Evolutionary conservation across 2,329 filamentous ascomycete species (phyloP).

Genomic region (Cyanodermella asteris): DNA sequence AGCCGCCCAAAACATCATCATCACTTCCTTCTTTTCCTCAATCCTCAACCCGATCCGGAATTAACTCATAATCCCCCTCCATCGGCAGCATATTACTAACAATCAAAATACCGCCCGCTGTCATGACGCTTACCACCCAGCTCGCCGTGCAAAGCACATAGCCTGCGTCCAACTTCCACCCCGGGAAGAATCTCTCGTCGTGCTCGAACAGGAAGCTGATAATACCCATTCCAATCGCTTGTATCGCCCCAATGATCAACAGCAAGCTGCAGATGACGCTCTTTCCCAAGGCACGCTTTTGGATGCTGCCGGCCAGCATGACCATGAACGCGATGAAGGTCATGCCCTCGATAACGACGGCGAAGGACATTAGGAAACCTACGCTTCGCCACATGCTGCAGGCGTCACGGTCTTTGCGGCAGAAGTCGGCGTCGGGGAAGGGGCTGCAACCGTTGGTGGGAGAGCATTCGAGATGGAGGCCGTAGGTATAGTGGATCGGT

Average conservation of each 20-base stretch:
- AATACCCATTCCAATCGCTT: constrained; percentile 58
- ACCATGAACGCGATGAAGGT: constrained; percentile 60
- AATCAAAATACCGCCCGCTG: constrained; percentile 35
- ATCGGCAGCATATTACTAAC: constrained; percentile 50
- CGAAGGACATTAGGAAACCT: constrained; percentile 71
- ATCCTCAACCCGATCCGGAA: too few species aligned
- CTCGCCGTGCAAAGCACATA: constrained; percentile 51
- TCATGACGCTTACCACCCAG: constrained; percentile 32
- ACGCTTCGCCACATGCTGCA: constrained; percentile 82
- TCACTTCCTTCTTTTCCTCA: too few species aligned
- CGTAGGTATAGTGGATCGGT: constrained; percentile 44
- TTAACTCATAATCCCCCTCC: constrained; percentile 74
- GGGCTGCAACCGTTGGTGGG: constrained; percentile 30
- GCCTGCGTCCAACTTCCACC: constrained; percentile 60
- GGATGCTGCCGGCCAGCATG: constrained; percentile 56
- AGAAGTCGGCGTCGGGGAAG: constrained; percentile 49
- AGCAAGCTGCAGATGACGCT: constrained; percentile 48
- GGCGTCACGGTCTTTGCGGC: constrained; percentile 48
- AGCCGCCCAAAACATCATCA: too few species aligned
- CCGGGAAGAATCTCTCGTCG: constrained; percentile 60
- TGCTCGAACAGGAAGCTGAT: constrained; percentile 69
- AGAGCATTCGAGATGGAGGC: constrained; percentile 64
- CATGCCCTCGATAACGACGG: constrained; percentile 61
- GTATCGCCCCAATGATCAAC: constrained; percentile 39
- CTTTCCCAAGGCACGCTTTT: constrained; percentile 66